Conservation (phyloP, 2,329 filamentous ascomycete species). For the Incumbomyces delicatus region DNA sequence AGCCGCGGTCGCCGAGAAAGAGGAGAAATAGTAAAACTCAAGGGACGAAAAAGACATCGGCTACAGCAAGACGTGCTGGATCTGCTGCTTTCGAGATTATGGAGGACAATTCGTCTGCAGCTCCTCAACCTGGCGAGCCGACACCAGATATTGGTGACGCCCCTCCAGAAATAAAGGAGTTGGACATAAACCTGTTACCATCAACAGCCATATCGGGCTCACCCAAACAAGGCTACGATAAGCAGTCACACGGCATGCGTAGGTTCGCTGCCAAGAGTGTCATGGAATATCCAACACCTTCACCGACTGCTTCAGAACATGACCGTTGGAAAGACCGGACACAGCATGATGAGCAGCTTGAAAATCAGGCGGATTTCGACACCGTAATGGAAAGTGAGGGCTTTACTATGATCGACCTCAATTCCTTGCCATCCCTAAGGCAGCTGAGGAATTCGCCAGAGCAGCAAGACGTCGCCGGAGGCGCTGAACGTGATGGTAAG, state of each 20-base stretch:
- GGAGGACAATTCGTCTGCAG: neutral
- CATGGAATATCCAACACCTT: slow-evolving; percentile 21
- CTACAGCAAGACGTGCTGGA: neutral
- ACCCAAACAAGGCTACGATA: slow-evolving; percentile 5
- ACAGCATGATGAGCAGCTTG: slow-evolving; percentile 14
- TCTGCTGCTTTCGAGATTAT: neutral
- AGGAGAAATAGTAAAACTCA: slow-evolving; percentile 7
- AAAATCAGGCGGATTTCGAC: slow-evolving; percentile 40
- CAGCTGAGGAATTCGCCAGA: slow-evolving; percentile 13
- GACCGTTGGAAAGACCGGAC: slow-evolving; percentile 15
- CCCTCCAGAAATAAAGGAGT: slow-evolving; percentile 11
- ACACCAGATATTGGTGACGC: neutral
- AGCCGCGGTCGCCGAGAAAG: slow-evolving; percentile 16
- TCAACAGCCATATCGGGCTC: slow-evolving; percentile 10
- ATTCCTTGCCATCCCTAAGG: slow-evolving; percentile 42
- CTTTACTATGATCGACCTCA: slow-evolving; percentile 49
- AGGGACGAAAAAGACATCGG: slow-evolving; percentile 1
- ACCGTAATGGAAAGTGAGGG: slow-evolving; percentile 49
- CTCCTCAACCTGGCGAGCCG: neutral
- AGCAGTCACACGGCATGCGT: slow-evolving; percentile 5
- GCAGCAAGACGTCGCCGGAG: neutral
- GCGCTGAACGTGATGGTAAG: neutral
- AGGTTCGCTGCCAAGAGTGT: slow-evolving; percentile 19
- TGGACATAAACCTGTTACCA: slow-evolving; percentile 17
- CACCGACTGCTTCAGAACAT: slow-evolving; percentile 18